These are phyloP conservation scores for Striga asiatica DNA, from an alignment of 257 asterid species.

Conservation along the genomic window DNA sequence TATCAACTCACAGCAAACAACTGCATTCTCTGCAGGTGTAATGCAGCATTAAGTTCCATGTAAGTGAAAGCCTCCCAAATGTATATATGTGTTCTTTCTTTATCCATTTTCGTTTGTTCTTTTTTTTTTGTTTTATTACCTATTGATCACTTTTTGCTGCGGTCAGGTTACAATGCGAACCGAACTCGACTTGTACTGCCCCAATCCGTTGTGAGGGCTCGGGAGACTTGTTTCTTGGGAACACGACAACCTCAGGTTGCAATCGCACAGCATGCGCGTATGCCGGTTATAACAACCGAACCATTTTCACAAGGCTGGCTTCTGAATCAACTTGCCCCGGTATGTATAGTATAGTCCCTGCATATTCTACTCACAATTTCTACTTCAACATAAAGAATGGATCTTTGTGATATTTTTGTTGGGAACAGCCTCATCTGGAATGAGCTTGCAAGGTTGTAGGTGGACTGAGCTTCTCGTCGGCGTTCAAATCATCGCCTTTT, in stretches of 20 bases:
- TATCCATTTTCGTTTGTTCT: background rate
- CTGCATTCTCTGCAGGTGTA: constrained; percentile 64
- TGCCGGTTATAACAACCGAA: constrained; percentile 41
- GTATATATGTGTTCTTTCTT: background rate
- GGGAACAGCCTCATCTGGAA: constrained; percentile 29
- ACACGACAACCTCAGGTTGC: constrained; percentile 35
- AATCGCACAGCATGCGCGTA: constrained; percentile 48
- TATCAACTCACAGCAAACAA: constrained; percentile 56
- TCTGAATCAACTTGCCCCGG: constrained; percentile 54
- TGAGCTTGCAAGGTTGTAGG: constrained; percentile 19
- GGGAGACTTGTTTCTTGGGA: constrained; percentile 34
- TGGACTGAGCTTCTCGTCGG: constrained; percentile 25
- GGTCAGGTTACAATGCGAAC: constrained; percentile 61
- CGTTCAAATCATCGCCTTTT: constrained; percentile 23
- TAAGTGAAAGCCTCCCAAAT: constrained; percentile 24
- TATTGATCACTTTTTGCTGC: too few relatives aligned
- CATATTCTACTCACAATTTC: background rate
- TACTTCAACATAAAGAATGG: background rate
- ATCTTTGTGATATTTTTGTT: background rate
- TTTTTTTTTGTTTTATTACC: background rate
- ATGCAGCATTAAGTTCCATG: constrained; percentile 54
- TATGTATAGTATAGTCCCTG: constrained; percentile 28
- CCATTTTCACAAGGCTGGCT: constrained; percentile 27
- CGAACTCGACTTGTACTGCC: constrained; percentile 52
- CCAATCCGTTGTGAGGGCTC: constrained; percentile 40